A percentile compares a stretch with the other conserved stretches of the same genome.
These are phyloP conservation scores for Euptelea pleiosperma DNA, from an alignment of 164 flowering plant species.

Conservation along the genomic window DNA sequence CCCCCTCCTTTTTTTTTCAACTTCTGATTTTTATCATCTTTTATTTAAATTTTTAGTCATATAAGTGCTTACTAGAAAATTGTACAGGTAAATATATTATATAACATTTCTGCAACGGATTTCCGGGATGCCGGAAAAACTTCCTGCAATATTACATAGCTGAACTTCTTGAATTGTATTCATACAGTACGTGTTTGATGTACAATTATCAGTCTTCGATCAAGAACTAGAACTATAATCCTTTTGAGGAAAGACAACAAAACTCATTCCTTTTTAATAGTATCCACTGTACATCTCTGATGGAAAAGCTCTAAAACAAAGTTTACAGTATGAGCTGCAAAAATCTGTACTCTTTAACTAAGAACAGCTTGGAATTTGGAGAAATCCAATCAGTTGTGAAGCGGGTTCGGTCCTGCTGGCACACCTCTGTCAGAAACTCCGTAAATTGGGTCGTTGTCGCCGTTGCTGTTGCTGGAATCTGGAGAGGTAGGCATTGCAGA, in stretches of 20 bases:
- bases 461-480: slow-evolving; percentile 1
- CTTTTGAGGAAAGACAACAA: background rate
- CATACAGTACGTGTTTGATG: too few species aligned
- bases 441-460: too few species aligned
- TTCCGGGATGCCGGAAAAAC: background rate
- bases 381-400: slow-evolving; percentile 35
- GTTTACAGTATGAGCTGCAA: slow-evolving; percentile 1
- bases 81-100: too few species aligned
- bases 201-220: too few species aligned
- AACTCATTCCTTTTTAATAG: background rate
- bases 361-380: background rate
- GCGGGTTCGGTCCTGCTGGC: slow-evolving; percentile 28
- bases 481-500: slow-evolving; percentile 3
- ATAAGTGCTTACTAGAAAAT: too few species aligned
- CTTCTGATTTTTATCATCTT: slow-evolving; percentile 1
- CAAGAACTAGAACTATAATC: background rate
- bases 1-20: background rate
- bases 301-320: background rate
- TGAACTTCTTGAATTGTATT: background rate
- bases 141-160: background rate
- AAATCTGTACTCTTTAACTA: too few species aligned
- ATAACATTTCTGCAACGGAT: too few species aligned
- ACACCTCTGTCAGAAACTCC: slow-evolving; percentile 9
- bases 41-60: too few species aligned
- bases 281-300: slow-evolving; percentile 9